phyloP scores from a whole-genome alignment of 2,329 filamentous ascomycete genomes.

The Fusarium sp. region DNA sequence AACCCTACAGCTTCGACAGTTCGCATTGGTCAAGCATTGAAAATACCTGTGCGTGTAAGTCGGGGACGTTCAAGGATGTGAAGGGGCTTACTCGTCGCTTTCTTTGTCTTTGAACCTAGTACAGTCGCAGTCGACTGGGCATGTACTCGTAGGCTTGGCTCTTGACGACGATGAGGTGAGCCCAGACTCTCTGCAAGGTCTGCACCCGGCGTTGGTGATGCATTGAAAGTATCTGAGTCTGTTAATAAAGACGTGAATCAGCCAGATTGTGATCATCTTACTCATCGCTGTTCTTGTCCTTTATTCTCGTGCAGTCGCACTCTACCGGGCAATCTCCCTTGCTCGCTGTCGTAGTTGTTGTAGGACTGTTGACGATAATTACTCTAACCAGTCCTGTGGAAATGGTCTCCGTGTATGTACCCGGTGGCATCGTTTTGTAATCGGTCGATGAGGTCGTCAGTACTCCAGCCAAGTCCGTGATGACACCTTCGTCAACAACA shows the following conservation, averaged over 20 bases:
- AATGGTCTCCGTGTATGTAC: constrained; percentile 46
- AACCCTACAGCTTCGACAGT: constrained; percentile 43
- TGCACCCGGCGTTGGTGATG: constrained; percentile 47
- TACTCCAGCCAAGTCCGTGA: not conserved
- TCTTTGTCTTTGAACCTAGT: constrained; percentile 45
- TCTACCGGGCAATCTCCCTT: constrained; percentile 27
- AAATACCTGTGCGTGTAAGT: constrained; percentile 49
- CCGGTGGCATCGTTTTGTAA: constrained; percentile 47
- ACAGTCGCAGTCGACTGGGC: constrained; percentile 44
- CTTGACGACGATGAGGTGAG: constrained; percentile 25
- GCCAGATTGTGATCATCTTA: constrained; percentile 18
- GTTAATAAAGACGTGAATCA: constrained; percentile 1
- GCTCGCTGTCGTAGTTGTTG: constrained; percentile 7
- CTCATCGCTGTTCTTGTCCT: constrained; percentile 47
- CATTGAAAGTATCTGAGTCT: constrained; percentile 50
- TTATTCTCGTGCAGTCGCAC: constrained; percentile 50
- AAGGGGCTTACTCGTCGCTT: constrained; percentile 48
- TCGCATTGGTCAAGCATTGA: constrained; percentile 54
- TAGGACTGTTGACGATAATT: constrained; percentile 41
- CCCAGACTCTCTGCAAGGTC: constrained; percentile 42
- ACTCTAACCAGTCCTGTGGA: constrained; percentile 33
- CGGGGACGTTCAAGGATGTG: fast-evolving
- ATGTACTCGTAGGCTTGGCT: constrained; percentile 7
- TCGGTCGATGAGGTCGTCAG: constrained; percentile 25
- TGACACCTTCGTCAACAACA: not conserved